These are phyloP conservation scores for Neoconidiobolus thromboides DNA, from an alignment of 371 early-diverging fungal species.

Conservation along the genomic window DNA sequence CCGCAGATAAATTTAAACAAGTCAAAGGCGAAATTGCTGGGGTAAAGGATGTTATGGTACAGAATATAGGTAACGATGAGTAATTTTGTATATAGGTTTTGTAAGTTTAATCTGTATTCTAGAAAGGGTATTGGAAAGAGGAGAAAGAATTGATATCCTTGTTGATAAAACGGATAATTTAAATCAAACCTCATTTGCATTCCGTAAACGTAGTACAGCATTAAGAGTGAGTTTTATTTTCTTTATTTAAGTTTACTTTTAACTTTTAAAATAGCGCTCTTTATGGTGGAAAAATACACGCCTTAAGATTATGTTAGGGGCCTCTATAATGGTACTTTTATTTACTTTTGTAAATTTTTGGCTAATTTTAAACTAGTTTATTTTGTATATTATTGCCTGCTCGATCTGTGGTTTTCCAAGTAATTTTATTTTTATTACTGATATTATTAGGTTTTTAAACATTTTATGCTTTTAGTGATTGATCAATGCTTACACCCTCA, in stretches of 20 bases:
- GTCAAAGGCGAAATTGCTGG: slow-evolving; percentile 80
- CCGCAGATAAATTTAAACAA: slow-evolving; percentile 56
- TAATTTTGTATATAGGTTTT: not conserved
- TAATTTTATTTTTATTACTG: slow-evolving; percentile 6
- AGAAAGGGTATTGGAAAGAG: slow-evolving; percentile 78
- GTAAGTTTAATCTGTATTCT: not conserved
- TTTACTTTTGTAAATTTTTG: not conserved
- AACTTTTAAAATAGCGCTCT: slow-evolving; percentile 22
- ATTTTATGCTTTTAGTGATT: too few relatives aligned
- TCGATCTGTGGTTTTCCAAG: slow-evolving; percentile 50
- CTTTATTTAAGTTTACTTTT: not conserved
- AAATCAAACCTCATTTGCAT: slow-evolving; percentile 73
- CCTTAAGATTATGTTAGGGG: slow-evolving; percentile 44
- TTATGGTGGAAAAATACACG: slow-evolving; percentile 92
- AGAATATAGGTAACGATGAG: slow-evolving; percentile 51
- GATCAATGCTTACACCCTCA: too few relatives aligned
- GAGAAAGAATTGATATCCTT: slow-evolving; percentile 74
- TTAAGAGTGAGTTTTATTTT: slow-evolving; percentile 30
- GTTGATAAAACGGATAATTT: slow-evolving; percentile 81
- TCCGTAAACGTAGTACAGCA: slow-evolving; percentile 71
- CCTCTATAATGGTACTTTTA: slow-evolving; percentile 40
- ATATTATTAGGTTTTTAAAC: not conserved
- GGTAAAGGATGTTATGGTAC: slow-evolving; percentile 86
- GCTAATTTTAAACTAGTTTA: slow-evolving; percentile 21
- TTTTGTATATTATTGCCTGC: slow-evolving; percentile 40